A percentile compares a stretch with the other conserved stretches of the same genome.
Evolutionary conservation across 805 yeast species (phyloP).

Genomic region (Candida michaelii): DNA sequence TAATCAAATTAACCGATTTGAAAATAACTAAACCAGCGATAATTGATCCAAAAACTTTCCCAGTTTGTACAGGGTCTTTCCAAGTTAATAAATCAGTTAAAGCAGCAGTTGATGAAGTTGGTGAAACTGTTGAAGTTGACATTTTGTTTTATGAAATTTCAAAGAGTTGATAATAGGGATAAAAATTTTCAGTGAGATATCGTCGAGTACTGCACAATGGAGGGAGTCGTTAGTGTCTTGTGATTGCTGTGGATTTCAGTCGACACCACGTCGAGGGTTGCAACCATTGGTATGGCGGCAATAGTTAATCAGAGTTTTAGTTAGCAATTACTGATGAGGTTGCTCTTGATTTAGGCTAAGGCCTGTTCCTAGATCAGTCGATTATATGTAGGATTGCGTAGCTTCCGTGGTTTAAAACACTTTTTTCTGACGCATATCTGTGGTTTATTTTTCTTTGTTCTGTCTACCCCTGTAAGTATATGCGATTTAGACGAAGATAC

Average conservation of each 20-base stretch:
- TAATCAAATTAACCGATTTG: conserved; percentile 63
- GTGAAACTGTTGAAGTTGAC: conserved; percentile 14
- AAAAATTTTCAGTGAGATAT: conserved; percentile 9
- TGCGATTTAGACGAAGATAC: no score
- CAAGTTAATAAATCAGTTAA: conserved; percentile 56
- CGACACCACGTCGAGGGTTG: not conserved
- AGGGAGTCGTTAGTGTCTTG: conserved; percentile 3
- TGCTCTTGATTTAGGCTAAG: no score
- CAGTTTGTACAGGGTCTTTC: conserved; percentile 76
- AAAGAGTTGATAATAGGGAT: conserved; percentile 7
- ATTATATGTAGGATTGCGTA: no score
- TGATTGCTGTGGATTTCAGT: conserved; percentile 7
- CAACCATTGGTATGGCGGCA: not conserved
- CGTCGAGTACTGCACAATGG: conserved; percentile 5
- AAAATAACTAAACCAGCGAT: conserved; percentile 53
- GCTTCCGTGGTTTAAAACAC: no score
- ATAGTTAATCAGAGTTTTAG: not conserved
- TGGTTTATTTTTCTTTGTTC: no score
- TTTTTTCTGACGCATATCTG: no score
- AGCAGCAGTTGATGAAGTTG: conserved; percentile 10
- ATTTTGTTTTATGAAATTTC: conserved; percentile 7
- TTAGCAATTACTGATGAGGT: not conserved
- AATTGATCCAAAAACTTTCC: conserved; percentile 68
- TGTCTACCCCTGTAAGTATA: no score
- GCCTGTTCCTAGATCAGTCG: no score